Evolutionary conservation across 202 grass and related monocot genomes (phyloP), one percentile per base, ranked within the genome.

Genomic region (Eragrostis tef): DNA sequence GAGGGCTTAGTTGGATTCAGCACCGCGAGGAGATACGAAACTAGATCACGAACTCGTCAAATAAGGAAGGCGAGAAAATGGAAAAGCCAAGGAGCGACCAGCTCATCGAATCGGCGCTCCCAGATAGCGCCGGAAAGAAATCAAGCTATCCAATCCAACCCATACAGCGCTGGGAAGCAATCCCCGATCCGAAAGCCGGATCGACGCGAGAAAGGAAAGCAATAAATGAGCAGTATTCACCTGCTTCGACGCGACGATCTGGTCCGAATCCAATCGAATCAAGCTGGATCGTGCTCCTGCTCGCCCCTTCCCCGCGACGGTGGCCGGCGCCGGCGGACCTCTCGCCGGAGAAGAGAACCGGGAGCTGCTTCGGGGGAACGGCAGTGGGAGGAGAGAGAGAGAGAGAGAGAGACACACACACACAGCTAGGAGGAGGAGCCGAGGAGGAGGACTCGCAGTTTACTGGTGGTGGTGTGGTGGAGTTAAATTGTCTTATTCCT

Each of bases 401-500:
- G 85, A 24, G 51, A 42, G 50, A 20, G 64, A 80, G n/a, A n/a
- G n/a, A n/a, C n/a, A n/a, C n/a, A n/a, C n/a, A n/a, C n/a, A 80
- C 50, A 25, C 9, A 70, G 64, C 78, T n/a, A 29, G 56, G 34
- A 62, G 59, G 57, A 51, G 34, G 34, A 39, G 34, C 34, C 34
- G 34, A 39, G 34, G 34, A 39, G 3, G 75, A 88, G 9, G 87
- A 89, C 87, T 89, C 78, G 83, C 78, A 59, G 78, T 89, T 89
- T 86, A 89, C 79, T 83, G 79, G 73, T 66, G 73, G 79, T 69
- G 67, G 67, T 62, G 79, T 70, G 73, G 67, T 61, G 66, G 73
- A 73, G 78, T 60, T 82, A 86, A 89, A 57, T 86, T 73, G 79
- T 86, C 67, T 82, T 80, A 86, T 86, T 86, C 87, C 83, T 89